Evolutionary conservation across 2,329 filamentous ascomycete genomes (phyloP).

Genomic region (Penicillium freii): DNA sequence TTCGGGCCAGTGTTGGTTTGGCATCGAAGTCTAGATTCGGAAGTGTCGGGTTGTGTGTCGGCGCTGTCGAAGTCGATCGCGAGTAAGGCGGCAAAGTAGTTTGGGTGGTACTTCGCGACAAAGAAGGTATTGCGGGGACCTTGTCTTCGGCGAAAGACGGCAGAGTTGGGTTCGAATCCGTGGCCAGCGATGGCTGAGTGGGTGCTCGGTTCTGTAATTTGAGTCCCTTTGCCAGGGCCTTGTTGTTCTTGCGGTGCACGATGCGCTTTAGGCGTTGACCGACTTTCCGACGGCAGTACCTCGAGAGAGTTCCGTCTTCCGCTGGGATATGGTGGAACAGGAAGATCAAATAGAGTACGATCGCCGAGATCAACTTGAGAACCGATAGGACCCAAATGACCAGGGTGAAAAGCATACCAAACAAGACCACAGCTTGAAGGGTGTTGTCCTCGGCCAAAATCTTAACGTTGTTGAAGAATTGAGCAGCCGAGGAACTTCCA

Average conservation of each 20-base stretch:
- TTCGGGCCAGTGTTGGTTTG: constrained; percentile 42
- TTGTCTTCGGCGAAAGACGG: constrained; percentile 57
- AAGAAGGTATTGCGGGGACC: constrained; percentile 25
- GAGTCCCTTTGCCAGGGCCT: constrained; percentile 77
- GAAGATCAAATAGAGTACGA: constrained; percentile 80
- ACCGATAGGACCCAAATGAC: constrained; percentile 84
- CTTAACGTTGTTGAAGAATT: constrained; percentile 81
- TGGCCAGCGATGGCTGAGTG: constrained; percentile 36
- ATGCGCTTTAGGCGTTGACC: constrained; percentile 81
- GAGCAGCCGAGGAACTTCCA: constrained; percentile 63
- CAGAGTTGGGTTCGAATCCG: constrained; percentile 54
- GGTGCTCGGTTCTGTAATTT: constrained; percentile 54
- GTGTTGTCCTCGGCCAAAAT: constrained; percentile 69
- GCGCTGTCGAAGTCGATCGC: constrained; percentile 49
- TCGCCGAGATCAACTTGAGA: constrained; percentile 68
- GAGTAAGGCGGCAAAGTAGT: constrained; percentile 64
- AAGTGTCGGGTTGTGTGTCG: constrained; percentile 35
- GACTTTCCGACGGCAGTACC: constrained; percentile 89
- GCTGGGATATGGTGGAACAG: constrained; percentile 88
- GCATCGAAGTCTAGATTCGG: constrained; percentile 45
- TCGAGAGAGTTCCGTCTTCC: constrained; percentile 73
- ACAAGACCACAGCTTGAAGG: constrained; percentile 77
- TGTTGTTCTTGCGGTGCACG: constrained; percentile 82
- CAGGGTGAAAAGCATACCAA: constrained; percentile 88
- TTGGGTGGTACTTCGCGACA: constrained; percentile 51